Evolutionary conservation across 192 early-diverging fungal species (phyloP).

Genomic region (Jimgerdemannia flammicorona): DNA sequence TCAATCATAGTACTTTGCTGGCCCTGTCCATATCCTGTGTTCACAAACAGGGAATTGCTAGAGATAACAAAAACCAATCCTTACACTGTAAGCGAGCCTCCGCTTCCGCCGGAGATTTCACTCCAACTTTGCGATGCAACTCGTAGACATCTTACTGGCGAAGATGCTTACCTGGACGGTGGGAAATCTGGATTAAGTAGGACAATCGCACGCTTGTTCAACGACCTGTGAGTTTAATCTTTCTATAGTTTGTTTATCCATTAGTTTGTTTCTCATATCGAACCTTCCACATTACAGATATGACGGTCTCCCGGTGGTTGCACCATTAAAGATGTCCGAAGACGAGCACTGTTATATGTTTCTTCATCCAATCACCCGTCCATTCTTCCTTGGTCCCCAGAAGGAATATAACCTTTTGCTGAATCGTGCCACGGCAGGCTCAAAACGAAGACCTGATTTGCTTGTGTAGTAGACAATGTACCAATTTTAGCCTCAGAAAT

Average conservation of each 20-base stretch:
- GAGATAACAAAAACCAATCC: conserved; percentile 15
- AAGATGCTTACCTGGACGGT: conserved; percentile 16
- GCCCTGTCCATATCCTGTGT: conserved; percentile 16
- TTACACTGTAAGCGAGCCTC: conserved; percentile 12
- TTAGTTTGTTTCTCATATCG: conserved; percentile 9
- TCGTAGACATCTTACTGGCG: conserved; percentile 14
- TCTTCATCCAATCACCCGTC: conserved; percentile 14
- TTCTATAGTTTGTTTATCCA: conserved; percentile 7
- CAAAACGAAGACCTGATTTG: conserved; percentile 10
- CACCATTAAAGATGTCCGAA: conserved; percentile 20
- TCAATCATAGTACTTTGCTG: conserved; percentile 20
- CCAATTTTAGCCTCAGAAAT: conserved; percentile 14
- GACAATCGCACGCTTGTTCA: conserved; percentile 13
- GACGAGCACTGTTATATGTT: conserved; percentile 7
- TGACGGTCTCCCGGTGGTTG: conserved; percentile 16
- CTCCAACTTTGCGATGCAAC: conserved; percentile 10
- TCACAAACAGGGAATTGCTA: conserved; percentile 17
- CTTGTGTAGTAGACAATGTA: conserved; percentile 8
- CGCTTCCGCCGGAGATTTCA: conserved; percentile 17
- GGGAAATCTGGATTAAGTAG: conserved; percentile 13
- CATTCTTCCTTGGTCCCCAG: conserved; percentile 1
- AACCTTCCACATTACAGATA: conserved; percentile 17
- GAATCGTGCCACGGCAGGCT: neutral
- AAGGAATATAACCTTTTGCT: conserved; percentile 9
- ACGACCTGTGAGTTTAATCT: conserved; percentile 20